Conservation (phyloP, 164 flowering plant genomes). For the Pachysandra terminalis region DNA sequence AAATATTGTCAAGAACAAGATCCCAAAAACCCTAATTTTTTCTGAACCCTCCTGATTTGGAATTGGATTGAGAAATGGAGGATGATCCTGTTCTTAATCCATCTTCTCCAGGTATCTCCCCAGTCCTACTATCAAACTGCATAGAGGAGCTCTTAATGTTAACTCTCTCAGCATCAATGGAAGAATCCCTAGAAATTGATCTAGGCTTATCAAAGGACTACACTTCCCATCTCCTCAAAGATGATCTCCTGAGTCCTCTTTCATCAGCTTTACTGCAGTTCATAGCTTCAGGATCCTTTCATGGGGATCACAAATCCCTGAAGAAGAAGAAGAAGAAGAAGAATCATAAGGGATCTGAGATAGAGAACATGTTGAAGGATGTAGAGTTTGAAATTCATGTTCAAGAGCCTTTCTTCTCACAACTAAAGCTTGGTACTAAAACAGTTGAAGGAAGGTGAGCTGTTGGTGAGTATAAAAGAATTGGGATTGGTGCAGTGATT, state of each 20-base stretch:
- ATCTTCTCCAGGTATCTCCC: constrained; percentile 19
- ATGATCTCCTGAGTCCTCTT: constrained; percentile 41
- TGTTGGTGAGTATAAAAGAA: constrained; percentile 61
- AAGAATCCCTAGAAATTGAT: constrained; percentile 34
- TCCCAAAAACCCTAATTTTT: too few relatives aligned
- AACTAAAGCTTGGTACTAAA: constrained; percentile 64
- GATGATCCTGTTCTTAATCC: neutral
- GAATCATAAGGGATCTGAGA: constrained; percentile 40
- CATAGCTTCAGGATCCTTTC: constrained; percentile 36
- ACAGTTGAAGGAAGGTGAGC: constrained; percentile 92
- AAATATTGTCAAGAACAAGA: too few relatives aligned
- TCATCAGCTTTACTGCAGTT: constrained; percentile 46
- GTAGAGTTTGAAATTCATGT: constrained; percentile 64
- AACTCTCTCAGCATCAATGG: constrained; percentile 38
- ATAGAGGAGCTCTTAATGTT: constrained; percentile 47
- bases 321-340: too few relatives aligned
- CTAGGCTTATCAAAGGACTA: constrained; percentile 47
- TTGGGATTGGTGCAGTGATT: constrained; percentile 50
- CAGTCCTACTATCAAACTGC: constrained; percentile 29
- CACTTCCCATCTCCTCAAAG: constrained; percentile 52
- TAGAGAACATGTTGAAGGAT: constrained; percentile 44
- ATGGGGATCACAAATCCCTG: constrained; percentile 26
- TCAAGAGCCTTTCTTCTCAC: constrained; percentile 83
- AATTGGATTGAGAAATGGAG: constrained; percentile 4
- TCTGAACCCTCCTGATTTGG: too few relatives aligned